Evolutionary conservation across 108 stramenopile genomes (phyloP).

Genomic region (Aurantiochytrium sp.): DNA sequence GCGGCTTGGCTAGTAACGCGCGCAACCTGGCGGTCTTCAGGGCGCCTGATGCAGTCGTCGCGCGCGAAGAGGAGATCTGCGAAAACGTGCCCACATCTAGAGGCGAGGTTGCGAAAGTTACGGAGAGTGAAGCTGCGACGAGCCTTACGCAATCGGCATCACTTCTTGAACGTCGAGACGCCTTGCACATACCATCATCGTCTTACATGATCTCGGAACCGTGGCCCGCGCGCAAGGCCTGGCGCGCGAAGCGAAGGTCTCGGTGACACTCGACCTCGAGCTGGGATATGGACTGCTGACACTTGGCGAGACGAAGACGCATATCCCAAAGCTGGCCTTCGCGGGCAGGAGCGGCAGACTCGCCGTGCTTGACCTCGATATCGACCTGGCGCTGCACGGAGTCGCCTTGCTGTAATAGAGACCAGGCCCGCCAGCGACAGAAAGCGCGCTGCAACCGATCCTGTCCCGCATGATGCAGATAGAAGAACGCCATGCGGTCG

Average conservation of each 20-base stretch:
- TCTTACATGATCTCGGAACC: too few species aligned
- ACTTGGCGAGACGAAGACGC: neutral
- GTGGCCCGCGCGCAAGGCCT: too few species aligned
- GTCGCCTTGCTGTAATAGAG: neutral
- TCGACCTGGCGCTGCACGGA: neutral
- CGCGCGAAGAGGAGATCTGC: too few species aligned
- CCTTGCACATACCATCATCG: too few species aligned
- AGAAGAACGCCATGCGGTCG: neutral
- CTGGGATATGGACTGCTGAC: neutral
- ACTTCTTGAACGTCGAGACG: too few species aligned
- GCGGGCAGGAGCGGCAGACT: neutral
- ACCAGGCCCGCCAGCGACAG: neutral
- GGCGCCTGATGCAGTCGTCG: too few species aligned
- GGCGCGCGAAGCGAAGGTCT: neutral
- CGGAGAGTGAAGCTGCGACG: too few species aligned
- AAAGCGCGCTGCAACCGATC: neutral
- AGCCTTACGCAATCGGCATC: too few species aligned
- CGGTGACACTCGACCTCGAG: neutral
- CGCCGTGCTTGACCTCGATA: neutral
- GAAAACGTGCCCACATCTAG: too few species aligned
- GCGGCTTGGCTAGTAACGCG: too few species aligned
- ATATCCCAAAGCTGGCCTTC: neutral
- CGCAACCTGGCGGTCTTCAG: too few species aligned
- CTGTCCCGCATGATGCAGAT: neutral
- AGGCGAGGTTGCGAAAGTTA: too few species aligned